These are phyloP conservation scores for Austroboletus novae-zelandiae DNA, from an alignment of 1,284 basidiomycete genomes.

Conservation along the genomic window DNA sequence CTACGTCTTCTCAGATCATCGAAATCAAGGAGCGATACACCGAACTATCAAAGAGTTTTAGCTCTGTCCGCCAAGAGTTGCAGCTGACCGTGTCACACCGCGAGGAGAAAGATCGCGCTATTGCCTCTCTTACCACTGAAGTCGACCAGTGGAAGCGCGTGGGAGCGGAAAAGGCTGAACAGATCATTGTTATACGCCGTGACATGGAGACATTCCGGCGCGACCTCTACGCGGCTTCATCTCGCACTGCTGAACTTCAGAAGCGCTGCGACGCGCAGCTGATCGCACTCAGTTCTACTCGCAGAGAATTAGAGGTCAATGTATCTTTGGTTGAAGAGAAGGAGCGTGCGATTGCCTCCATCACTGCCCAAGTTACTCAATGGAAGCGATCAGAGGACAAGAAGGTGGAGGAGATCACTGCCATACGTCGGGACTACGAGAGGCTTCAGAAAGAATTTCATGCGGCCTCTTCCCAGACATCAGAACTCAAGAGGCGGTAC, in stretches of 20 bases:
- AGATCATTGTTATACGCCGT: background rate
- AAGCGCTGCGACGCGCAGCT: constrained; percentile 8
- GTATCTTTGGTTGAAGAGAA: background rate
- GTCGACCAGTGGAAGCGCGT: background rate
- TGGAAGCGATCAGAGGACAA: background rate
- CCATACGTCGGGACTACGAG: background rate
- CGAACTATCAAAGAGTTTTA: background rate
- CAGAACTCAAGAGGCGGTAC: constrained; percentile 1
- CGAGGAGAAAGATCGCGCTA: constrained; percentile 2
- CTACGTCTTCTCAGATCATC: background rate
- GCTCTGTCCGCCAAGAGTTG: background rate
- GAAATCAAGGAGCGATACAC: constrained; percentile 1
- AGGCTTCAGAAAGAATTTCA: background rate
- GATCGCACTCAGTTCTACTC: constrained; percentile 1
- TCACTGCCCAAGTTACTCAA: constrained; percentile 3
- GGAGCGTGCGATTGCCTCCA: background rate
- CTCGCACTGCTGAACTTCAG: background rate
- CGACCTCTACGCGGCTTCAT: background rate
- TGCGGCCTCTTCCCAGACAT: background rate
- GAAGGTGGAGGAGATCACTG: background rate
- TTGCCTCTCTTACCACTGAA: background rate
- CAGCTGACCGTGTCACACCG: background rate
- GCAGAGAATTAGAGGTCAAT: constrained; percentile 1
- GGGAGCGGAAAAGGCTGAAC: background rate
- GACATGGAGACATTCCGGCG: constrained; percentile 1